Evolutionary conservation across 1,284 basidiomycete genomes (phyloP), one percentile per base, ranked within the genome.

Genomic region (Rhodotorula sp.): DNA sequence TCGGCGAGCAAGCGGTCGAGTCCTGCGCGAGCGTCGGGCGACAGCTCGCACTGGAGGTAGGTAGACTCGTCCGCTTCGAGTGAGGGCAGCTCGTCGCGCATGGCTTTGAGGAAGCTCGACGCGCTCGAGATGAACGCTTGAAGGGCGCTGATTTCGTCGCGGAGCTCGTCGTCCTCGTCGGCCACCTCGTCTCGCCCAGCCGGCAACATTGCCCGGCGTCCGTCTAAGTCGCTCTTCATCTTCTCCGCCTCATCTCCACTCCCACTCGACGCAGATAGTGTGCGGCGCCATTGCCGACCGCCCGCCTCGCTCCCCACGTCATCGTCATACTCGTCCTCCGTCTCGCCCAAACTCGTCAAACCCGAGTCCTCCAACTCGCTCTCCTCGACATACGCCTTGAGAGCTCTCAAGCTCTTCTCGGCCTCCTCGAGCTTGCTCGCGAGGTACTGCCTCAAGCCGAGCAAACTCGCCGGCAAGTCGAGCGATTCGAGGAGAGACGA

Each of bases 1-100:
- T 68, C 62, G 18, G 47, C 66, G 59, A 74, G 73, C 59, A 74
- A 72, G 28, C 63, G 60, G 62, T 74, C 73, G 58, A 74, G 73
- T 0, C 68, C 55, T 10, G 62, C 44, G 20, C 68, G 64, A 1
- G 73, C 73, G 24, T 72, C 70, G 18, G 68, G 61, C 2, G 73
- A 74, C 20, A 74, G 68, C 30, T 64, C 48, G 34, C 67, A 66
- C 16, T 64, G 62, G 11, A 71, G 34, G 44, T 66, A 44, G 28
- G 59, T 54, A 28, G 57, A 44, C 15, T 28, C 50, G 24, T 61
- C 37, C 18, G 59, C 31, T 5, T 26, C 51, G n/a, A 72, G 62
- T 26, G 63, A 68, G 8, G 70, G 73, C 10, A 72, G 58, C 44
- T 72, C 70, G 30, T 37, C 55, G 30, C 73, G 70, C 28, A 72